Conservation (phyloP, 768 basidiomycete species). For the Russula abietina region DNA sequence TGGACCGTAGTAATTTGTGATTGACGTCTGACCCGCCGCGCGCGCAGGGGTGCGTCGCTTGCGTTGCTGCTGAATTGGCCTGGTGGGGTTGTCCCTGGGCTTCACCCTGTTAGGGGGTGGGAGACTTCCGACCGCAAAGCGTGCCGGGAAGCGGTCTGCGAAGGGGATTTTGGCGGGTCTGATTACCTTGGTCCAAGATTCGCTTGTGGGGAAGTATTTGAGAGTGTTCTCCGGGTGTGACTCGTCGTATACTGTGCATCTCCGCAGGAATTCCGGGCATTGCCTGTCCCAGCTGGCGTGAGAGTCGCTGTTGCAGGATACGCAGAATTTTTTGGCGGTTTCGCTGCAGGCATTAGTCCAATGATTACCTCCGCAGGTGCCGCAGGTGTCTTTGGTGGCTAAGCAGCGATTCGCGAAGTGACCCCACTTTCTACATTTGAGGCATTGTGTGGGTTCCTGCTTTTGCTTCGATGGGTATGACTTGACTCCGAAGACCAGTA, state of each 20-base stretch:
- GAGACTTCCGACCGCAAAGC: background rate
- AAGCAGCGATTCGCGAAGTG: conserved; percentile 14
- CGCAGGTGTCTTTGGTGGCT: conserved; percentile 2
- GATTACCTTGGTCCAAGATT: conserved; percentile 18
- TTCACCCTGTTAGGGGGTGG: background rate
- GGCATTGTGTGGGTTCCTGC: background rate
- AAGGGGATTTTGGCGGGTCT: background rate
- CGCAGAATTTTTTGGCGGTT: background rate
- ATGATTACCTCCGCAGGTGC: conserved; percentile 22
- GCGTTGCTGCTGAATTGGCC: too few species aligned
- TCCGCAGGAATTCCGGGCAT: background rate
- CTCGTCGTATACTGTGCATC: background rate
- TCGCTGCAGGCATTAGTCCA: conserved; percentile 17
- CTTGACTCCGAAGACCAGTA: rapidly evolving
- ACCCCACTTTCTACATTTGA: background rate
- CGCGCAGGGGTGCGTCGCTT: too few species aligned
- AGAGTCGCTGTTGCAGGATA: background rate
- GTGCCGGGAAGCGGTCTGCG: background rate
- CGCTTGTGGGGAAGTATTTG: conserved; percentile 21
- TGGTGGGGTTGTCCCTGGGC: too few species aligned
- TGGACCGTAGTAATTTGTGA: too few species aligned
- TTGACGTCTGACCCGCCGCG: too few species aligned
- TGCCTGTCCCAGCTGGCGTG: conserved; percentile 14
- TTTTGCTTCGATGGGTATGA: too few species aligned
- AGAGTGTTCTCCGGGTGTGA: conserved; percentile 17